phyloP scores from a whole-genome alignment of 2,329 filamentous ascomycete species.

The Neodidymelliopsis sp. region DNA sequence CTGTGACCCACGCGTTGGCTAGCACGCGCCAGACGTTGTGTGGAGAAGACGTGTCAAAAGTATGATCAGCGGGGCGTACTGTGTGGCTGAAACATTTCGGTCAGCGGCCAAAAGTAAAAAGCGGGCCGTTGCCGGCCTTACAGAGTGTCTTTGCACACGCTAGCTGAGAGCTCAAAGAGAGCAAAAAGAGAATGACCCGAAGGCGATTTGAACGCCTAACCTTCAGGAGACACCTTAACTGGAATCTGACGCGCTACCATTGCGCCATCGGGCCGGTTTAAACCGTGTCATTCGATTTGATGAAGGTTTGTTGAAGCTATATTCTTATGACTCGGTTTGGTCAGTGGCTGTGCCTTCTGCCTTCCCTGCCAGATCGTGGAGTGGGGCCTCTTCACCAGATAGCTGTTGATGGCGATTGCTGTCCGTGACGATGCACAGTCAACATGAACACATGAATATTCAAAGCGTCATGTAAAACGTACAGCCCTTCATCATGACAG shows the following conservation, averaged over 20 bases:
- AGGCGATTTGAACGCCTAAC: constrained; percentile 24
- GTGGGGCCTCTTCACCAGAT: too few relatives aligned
- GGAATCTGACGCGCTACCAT: constrained; percentile 27
- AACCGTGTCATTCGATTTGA: constrained; percentile 21
- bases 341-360: too few relatives aligned
- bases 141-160: not conserved
- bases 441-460: too few relatives aligned
- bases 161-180: not conserved
- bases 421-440: too few relatives aligned
- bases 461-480: too few relatives aligned
- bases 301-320: not conserved
- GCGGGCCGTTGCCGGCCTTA: constrained; percentile 2
- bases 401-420: too few relatives aligned
- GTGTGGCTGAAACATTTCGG: constrained; percentile 14
- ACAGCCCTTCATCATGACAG: too few relatives aligned
- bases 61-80: constrained; percentile 1
- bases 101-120: constrained; percentile 5
- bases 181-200: constrained; percentile 21
- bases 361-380: too few relatives aligned
- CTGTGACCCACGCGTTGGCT: too few relatives aligned
- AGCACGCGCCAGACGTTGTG: constrained; percentile 3
- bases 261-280: constrained; percentile 22
- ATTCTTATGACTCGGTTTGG: too few relatives aligned
- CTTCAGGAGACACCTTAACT: constrained; percentile 23
- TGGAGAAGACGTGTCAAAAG: constrained; percentile 2